Evolutionary conservation across 305 asterid genomes (phyloP).

Genomic region (Fraxinus angustifolia): DNA sequence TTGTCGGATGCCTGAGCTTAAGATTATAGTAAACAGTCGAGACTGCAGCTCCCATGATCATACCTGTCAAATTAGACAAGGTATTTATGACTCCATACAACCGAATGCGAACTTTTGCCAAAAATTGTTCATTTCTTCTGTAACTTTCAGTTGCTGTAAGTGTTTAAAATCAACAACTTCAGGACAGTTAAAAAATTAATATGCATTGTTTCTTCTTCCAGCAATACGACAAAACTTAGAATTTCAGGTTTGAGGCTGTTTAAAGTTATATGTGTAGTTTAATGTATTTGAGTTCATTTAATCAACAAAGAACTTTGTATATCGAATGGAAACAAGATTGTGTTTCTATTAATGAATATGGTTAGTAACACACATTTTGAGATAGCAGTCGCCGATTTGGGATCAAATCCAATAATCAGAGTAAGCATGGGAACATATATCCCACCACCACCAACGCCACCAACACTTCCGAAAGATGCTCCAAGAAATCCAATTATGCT

Average conservation of each 20-base stretch:
- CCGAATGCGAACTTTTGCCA: neutral
- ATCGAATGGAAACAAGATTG: constrained; percentile 1
- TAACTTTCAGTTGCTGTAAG: neutral
- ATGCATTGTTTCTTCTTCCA: neutral
- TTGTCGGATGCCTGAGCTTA: constrained; percentile 81
- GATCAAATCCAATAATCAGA: constrained; percentile 77
- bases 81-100: constrained; percentile 11
- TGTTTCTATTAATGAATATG: neutral
- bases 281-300: neutral
- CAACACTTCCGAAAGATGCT: constrained; percentile 95
- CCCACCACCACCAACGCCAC: constrained; percentile 98
- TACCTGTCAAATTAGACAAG: constrained; percentile 52
- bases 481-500: constrained; percentile 86
- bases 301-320: constrained; percentile 2
- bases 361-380: constrained; percentile 69
- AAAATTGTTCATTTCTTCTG: neutral
- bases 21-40: constrained; percentile 92
- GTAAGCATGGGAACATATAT: constrained; percentile 93
- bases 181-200: neutral
- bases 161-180: neutral
- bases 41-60: constrained; percentile 96
- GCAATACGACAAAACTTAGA: neutral
- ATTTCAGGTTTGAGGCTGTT: neutral
- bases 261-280: neutral
- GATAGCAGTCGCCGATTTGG: constrained; percentile 91